Evolutionary conservation across 352 stramenopile genomes (phyloP), one percentile per base, ranked within the genome.

Genomic region (Pythium plurisporium): DNA sequence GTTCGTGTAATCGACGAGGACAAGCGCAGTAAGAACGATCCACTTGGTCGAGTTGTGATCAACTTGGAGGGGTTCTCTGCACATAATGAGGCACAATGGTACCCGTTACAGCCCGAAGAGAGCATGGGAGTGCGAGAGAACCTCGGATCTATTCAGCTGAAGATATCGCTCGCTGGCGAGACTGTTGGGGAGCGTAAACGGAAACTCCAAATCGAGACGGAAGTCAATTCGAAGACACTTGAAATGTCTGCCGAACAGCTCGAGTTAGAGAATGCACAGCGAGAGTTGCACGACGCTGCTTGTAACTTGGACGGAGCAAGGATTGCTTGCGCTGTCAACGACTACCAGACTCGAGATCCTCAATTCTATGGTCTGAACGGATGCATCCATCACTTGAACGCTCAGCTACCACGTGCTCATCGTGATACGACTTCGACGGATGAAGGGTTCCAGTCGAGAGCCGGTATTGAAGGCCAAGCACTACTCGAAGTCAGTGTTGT

Each of bases 351-450:
- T 2, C 73, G 70, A 4, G 68, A 89, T 11, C 81, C 81, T 3
- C 69, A 77, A n/a, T 91, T 91, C 51, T 91, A 91, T 49, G 81
- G 81, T 6, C 77, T 91, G 38, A 91, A 91, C 44, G 81, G 81
- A 10, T 89, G 78, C 59, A 87, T 91, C 55, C 78, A 91, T 31
- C 70, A 82, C 15, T 56, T 88, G 7, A 86, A 87, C 40, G 64
- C 69, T 5, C 78, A 87, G 42, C 79, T 91, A 36, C 53, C 76
- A 6, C 67, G 73, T 25, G 76, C 81, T 3, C 76, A 88, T 57
- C 64, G 65, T n/a, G 73, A 87, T 25, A 82, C 65, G 25, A 63
- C 55, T n/a, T 70, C 76, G 8, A 67, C 68, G 0, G 80, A 90
- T 41, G 77, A 89, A 64, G 52, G 60, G 0, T 89, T 88, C 55